These are phyloP conservation scores for Paraglomus brasilianum DNA, from an alignment of 192 early-diverging fungal species.

Conservation along the genomic window DNA sequence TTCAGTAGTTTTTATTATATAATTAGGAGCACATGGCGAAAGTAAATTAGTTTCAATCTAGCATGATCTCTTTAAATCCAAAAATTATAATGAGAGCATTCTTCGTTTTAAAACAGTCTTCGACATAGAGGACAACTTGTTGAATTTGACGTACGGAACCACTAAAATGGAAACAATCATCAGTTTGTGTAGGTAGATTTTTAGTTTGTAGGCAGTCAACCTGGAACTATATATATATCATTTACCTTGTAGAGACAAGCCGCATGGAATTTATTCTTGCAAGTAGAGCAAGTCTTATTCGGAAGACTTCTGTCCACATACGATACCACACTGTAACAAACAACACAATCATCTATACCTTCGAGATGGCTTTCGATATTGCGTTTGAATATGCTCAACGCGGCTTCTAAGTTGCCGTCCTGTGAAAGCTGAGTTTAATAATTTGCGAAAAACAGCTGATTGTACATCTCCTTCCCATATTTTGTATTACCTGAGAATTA, in stretches of 20 bases:
- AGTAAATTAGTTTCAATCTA: too few relatives aligned
- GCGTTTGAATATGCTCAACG: conserved; percentile 71
- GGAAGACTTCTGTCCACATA: conserved; percentile 84
- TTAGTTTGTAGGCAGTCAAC: neutral
- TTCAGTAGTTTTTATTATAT: too few relatives aligned
- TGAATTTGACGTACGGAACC: conserved; percentile 62
- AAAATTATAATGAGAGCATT: neutral
- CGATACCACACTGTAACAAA: conserved; percentile 96
- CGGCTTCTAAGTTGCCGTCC: conserved; percentile 80
- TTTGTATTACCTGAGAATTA: conserved; percentile 43
- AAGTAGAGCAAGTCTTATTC: conserved; percentile 85
- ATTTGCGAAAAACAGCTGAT: conserved; percentile 54
- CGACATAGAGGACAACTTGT: conserved; percentile 59
- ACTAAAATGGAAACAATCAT: conserved; percentile 34
- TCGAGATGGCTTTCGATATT: conserved; percentile 93
- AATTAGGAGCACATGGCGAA: too few relatives aligned
- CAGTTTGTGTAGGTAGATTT: neutral
- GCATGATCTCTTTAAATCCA: too few relatives aligned
- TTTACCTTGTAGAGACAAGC: conserved; percentile 87
- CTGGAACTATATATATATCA: neutral
- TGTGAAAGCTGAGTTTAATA: conserved; percentile 47
- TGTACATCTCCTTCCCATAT: conserved; percentile 45
- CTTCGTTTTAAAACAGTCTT: conserved; percentile 48
- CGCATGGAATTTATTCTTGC: conserved; percentile 93
- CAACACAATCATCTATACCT: conserved; percentile 96